Conservation (phyloP, 1,284 basidiomycete species). For the Fistulinella cinereoalba region DNA sequence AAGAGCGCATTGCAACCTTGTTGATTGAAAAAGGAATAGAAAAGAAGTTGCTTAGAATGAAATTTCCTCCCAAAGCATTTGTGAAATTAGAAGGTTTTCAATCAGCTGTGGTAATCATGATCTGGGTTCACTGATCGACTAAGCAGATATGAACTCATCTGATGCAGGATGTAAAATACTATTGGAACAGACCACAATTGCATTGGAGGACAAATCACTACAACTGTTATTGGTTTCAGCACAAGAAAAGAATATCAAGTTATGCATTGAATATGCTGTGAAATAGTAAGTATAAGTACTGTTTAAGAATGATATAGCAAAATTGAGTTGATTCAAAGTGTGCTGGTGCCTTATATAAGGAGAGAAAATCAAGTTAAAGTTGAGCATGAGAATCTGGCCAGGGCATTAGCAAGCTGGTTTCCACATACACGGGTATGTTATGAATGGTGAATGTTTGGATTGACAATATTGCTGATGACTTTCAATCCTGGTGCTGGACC, state of each 20-base stretch:
- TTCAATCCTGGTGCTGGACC: background rate
- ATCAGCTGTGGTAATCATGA: too few species aligned
- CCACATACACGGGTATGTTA: background rate
- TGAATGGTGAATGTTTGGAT: background rate
- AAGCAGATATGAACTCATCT: constrained; percentile 8
- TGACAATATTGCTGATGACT: background rate
- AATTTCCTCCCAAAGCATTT: too few species aligned
- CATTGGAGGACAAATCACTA: constrained; percentile 1
- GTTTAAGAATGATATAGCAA: background rate
- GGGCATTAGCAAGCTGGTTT: background rate
- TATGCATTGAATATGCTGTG: constrained; percentile 1
- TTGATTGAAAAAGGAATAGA: too few species aligned
- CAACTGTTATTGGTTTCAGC: constrained; percentile 5
- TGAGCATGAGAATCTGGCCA: background rate
- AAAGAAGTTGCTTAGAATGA: too few species aligned
- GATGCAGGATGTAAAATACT: background rate
- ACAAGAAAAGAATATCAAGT: background rate
- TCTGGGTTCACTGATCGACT: too few species aligned
- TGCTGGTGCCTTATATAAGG: background rate
- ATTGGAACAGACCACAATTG: background rate
- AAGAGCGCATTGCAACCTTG: too few species aligned
- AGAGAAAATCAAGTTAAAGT: background rate
- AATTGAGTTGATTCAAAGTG: background rate
- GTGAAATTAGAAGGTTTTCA: too few species aligned
- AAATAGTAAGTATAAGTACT: background rate